Base-by-base conservation (phyloP, 805 yeast species). In the Metschnikowia kofuensis region DNA sequence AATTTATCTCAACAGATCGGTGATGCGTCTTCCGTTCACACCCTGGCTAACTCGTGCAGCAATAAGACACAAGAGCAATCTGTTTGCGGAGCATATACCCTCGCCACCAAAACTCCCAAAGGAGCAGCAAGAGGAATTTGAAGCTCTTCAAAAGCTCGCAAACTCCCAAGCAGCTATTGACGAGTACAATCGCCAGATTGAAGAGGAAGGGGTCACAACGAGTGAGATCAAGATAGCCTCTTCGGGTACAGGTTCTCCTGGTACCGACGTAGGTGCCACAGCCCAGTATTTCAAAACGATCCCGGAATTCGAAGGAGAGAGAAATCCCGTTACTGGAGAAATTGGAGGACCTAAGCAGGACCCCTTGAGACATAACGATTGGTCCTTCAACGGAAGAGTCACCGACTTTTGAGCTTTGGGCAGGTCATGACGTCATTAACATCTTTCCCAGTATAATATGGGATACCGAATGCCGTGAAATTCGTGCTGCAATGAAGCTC, bases 301-400 rank as follows among this genome's bases (percentile, higher is more conserved):
- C 47, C 96, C 97, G 2, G 99, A 94, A 62, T 94, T 94, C 63
- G 96, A 91, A 67, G 99, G 99, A 1, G 91, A 90, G 53, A 82
- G 77, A 14, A 94, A 94, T 63, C 99, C 99, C 0, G 78, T 74
- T 49, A 94, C 99, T 0, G 99, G 99, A 3, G 99, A 94, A 68
- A 76, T 85, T 21, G 96, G 96, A 42, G 99, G 99, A 0, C 99
- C 99, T 27, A 94, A 94, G 62, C 98, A 94, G 66, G 97, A 94
- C 62, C 99, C 99, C 0, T 75, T 89, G 54, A 82, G 83, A 59
- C 92, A 89, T 59, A 67, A 67, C 44, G 98, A 91, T 60, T 94
- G 95, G 81, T 85, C 97, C 8, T 94, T 85, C 67, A 92, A 94
- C 62, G 99, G 99, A 0, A 80, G 98, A 63, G 97, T 89, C 30